These are phyloP conservation scores for Rhizoclosmatium globosum DNA, from an alignment of 192 early-diverging fungal genomes.

Conservation along the genomic window DNA sequence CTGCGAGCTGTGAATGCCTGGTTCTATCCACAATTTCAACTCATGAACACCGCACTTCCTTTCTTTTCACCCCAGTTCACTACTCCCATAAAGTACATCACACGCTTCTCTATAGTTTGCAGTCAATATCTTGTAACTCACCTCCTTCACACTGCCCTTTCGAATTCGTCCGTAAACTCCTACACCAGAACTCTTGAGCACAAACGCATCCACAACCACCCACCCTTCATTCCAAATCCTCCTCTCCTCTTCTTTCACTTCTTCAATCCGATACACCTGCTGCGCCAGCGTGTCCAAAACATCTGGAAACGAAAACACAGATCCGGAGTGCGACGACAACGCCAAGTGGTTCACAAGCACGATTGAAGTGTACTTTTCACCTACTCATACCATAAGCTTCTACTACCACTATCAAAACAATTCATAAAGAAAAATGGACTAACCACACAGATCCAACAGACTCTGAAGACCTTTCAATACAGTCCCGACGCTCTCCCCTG, in stretches of 20 bases:
- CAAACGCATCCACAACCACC: slow-evolving; percentile 13
- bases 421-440: neutral
- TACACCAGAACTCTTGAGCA: neutral
- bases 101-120: no score
- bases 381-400: neutral
- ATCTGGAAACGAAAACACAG: slow-evolving; percentile 3
- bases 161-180: slow-evolving; percentile 14
- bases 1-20: neutral
- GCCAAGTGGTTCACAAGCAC: neutral
- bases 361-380: neutral
- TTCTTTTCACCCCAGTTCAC: no score
- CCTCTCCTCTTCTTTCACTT: neutral
- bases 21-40: neutral
- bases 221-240: neutral
- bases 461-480: neutral
- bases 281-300: slow-evolving; percentile 16
- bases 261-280: neutral
- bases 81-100: no score
- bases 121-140: neutral
- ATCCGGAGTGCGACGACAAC: neutral
- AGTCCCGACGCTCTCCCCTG: neutral
- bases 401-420: neutral
- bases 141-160: slow-evolving; percentile 22
- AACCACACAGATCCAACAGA: neutral
- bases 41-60: neutral